Percentiles rank a stretch among this genome's conserved stretches.
phyloP scores from a whole-genome alignment of 2,329 filamentous ascomycete species.

The Colletotrichum neosansevieriae region DNA sequence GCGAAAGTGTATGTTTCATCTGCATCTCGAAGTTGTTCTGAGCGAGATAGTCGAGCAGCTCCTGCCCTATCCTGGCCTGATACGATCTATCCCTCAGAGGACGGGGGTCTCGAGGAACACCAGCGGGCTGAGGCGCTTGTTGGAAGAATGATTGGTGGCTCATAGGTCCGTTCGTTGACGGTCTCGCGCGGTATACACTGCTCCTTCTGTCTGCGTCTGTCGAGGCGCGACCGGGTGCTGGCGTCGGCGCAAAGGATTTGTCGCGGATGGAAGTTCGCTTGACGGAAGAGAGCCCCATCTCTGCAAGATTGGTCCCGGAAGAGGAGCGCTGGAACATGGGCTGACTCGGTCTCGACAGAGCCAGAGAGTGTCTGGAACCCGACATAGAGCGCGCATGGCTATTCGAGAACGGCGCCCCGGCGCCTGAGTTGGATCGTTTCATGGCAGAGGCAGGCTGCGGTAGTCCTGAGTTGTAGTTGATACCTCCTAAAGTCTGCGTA shows the following conservation, averaged over 20 bases:
- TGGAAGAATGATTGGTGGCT: constrained; percentile 95
- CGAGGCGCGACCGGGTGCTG: constrained; percentile 58
- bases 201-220: constrained; percentile 75
- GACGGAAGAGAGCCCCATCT: constrained; percentile 84
- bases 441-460: constrained; percentile 93
- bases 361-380: constrained; percentile 86
- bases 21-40: constrained; percentile 98
- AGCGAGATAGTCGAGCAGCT: constrained; percentile 90
- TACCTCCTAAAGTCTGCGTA: constrained; percentile 82
- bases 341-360: constrained; percentile 84
- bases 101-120: constrained; percentile 87
- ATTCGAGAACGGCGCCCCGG: constrained; percentile 71
- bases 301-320: constrained; percentile 83
- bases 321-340: constrained; percentile 88
- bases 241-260: constrained; percentile 58
- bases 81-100: constrained; percentile 85
- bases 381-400: constrained; percentile 87
- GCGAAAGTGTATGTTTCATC: constrained; percentile 93
- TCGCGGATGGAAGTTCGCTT: constrained; percentile 85
- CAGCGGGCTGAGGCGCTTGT: constrained; percentile 83
- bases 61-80: constrained; percentile 85
- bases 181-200: constrained; percentile 82
- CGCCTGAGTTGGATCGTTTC: constrained; percentile 89
- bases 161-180: constrained; percentile 75
- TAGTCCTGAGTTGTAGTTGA: constrained; percentile 86